Evolutionary conservation across 371 early-diverging fungal genomes (phyloP).

Genomic region (Rhizomucor miehei): DNA sequence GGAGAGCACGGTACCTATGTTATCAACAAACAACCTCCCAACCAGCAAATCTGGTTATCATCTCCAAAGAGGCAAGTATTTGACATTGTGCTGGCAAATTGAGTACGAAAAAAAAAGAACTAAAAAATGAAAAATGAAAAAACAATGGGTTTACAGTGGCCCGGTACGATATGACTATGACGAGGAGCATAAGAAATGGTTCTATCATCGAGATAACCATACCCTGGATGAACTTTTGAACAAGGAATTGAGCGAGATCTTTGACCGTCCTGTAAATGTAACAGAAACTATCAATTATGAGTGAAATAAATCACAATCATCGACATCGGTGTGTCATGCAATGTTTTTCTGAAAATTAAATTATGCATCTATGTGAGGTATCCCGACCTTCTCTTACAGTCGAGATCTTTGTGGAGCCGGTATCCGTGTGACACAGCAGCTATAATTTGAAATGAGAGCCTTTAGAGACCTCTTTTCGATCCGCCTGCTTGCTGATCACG

Average conservation of each 20-base stretch:
- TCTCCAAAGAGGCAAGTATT: slow-evolving; percentile 77
- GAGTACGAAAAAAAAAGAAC: slow-evolving; percentile 2
- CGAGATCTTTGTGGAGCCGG: too few species aligned
- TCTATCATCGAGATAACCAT: slow-evolving; percentile 67
- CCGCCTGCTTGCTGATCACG: too few species aligned
- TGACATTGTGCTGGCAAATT: slow-evolving; percentile 15
- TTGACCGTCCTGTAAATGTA: slow-evolving; percentile 30
- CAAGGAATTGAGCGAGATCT: slow-evolving; percentile 57
- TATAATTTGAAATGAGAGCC: too few species aligned
- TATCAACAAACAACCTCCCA: slow-evolving; percentile 98
- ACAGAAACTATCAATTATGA: slow-evolving; percentile 13
- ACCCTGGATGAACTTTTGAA: slow-evolving; percentile 67
- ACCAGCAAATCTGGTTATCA: slow-evolving; percentile 98
- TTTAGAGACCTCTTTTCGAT: too few species aligned
- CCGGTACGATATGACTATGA: slow-evolving; percentile 90
- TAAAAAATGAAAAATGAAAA: not conserved
- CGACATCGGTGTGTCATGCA: too few species aligned
- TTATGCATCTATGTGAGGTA: too few species aligned
- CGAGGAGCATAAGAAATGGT: slow-evolving; percentile 59
- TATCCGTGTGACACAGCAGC: too few species aligned
- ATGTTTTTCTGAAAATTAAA: too few species aligned
- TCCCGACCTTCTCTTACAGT: too few species aligned
- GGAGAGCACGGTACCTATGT: slow-evolving; percentile 93
- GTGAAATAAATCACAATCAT: not conserved
- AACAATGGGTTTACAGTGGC: slow-evolving; percentile 60